Conservation (phyloP, 2,329 filamentous ascomycete genomes). For the Macrophomina tecta region DNA sequence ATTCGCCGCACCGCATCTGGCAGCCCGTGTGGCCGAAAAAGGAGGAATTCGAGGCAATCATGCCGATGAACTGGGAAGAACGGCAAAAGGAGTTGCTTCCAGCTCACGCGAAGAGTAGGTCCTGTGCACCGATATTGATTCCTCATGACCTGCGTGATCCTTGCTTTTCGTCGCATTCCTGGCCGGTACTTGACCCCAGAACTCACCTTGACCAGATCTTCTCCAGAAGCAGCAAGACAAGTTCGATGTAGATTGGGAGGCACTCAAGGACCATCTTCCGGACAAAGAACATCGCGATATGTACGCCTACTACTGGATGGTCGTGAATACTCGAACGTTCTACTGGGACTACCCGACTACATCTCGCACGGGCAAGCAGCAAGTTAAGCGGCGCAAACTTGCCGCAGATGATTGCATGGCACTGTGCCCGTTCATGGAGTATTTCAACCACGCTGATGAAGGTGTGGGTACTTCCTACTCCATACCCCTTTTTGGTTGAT, state of each 20-base stretch:
- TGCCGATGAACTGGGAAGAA: constrained; percentile 63
- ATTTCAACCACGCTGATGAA: constrained; percentile 65
- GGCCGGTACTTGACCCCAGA: constrained; percentile 18
- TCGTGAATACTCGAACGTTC: constrained; percentile 66
- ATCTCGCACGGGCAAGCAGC: constrained; percentile 46
- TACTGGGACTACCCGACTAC: constrained; percentile 57
- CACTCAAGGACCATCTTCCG: constrained; percentile 52
- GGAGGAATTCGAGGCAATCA: constrained; percentile 63
- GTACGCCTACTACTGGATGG: constrained; percentile 65
- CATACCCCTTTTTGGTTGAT: neutral
- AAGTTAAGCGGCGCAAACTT: constrained; percentile 48
- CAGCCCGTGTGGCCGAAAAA: constrained; percentile 69
- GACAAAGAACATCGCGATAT: constrained; percentile 36
- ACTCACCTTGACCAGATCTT: constrained; percentile 40
- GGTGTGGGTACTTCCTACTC: constrained; percentile 36
- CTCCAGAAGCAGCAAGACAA: constrained; percentile 63
- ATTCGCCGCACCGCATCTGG: constrained; percentile 61
- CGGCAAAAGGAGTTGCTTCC: constrained; percentile 49
- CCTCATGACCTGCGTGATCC: constrained; percentile 14
- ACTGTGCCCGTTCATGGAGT: constrained; percentile 74
- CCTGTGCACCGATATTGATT: constrained; percentile 7
- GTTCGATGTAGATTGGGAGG: constrained; percentile 57
- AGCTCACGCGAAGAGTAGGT: constrained; percentile 40
- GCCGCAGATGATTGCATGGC: constrained; percentile 66
- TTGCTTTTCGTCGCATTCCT: constrained; percentile 4